Percentiles rank a stretch among this genome's conserved stretches.
Evolutionary conservation across 352 stramenopile species (phyloP).

Genomic region (Phytophthora europaea): DNA sequence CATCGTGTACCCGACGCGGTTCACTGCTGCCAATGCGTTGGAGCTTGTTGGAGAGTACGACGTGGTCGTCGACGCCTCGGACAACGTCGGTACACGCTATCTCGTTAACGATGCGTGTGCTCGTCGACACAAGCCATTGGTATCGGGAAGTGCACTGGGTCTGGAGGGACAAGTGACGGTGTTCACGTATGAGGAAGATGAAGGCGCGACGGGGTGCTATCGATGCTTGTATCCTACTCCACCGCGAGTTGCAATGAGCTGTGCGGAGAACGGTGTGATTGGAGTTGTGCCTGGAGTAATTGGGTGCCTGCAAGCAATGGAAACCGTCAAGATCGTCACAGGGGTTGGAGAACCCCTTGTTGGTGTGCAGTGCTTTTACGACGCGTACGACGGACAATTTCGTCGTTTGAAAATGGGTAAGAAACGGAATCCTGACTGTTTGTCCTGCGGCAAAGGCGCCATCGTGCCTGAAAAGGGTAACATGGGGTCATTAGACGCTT

Average conservation of each 20-base stretch:
- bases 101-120: conserved; percentile 97
- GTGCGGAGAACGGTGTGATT: conserved; percentile 97
- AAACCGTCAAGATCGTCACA: conserved; percentile 94
- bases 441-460: conserved; percentile 34
- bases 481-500: conserved; percentile 8
- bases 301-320: conserved; percentile 94
- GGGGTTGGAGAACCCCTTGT: conserved; percentile 65
- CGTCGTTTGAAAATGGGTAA: conserved; percentile 67
- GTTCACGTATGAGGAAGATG: conserved; percentile 85
- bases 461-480: not conserved
- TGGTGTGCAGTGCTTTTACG: conserved; percentile 80
- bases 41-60: conserved; percentile 84
- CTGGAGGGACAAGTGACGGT: conserved; percentile 97
- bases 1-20: conserved; percentile 50
- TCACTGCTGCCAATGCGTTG: conserved; percentile 86
- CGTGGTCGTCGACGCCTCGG: conserved; percentile 96
- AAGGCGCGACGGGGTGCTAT: conserved; percentile 89
- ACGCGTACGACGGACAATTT: conserved; percentile 82
- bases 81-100: conserved; percentile 97
- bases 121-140: conserved; percentile 80
- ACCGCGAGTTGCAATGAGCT: conserved; percentile 80
- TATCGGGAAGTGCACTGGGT: conserved; percentile 96
- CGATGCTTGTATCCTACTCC: conserved; percentile 97
- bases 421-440: conserved; percentile 51
- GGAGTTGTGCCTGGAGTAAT: conserved; percentile 96